These are phyloP conservation scores for Ambrosiella cleistominuta DNA, from an alignment of 2,329 filamentous ascomycete species.

Conservation along the genomic window DNA sequence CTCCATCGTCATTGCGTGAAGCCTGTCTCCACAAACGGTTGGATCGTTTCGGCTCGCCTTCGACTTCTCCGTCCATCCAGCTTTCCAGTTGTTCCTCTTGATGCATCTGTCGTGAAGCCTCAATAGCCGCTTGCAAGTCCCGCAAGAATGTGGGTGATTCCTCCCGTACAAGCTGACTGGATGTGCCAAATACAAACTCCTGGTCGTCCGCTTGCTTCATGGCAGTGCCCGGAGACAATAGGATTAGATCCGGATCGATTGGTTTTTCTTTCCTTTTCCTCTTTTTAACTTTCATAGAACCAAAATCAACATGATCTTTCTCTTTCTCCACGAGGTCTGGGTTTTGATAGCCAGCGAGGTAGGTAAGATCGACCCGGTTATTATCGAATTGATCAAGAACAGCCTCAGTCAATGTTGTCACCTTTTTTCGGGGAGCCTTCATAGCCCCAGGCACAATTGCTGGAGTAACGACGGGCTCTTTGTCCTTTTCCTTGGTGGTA, in stretches of 20 bases:
- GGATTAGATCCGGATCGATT: conserved; percentile 18
- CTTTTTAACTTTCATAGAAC: conserved; percentile 12
- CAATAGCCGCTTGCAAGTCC: conserved; percentile 44
- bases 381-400: conserved; percentile 11
- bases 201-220: conserved; percentile 48
- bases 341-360: conserved; percentile 11
- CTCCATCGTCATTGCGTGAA: conserved; percentile 45
- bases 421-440: conserved; percentile 10
- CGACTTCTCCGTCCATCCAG: conserved; percentile 1
- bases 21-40: conserved; percentile 51
- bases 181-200: conserved; percentile 71
- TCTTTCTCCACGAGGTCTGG: conserved; percentile 6
- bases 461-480: neutral
- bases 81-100: conserved; percentile 3
- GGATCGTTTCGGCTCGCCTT: conserved; percentile 10
- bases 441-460: neutral
- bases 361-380: conserved; percentile 11
- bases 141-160: conserved; percentile 50
- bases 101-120: conserved; percentile 31
- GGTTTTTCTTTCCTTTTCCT: conserved; percentile 22
- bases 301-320: conserved; percentile 14
- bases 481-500: neutral
- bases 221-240: conserved; percentile 55
- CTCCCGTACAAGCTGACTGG: conserved; percentile 60
- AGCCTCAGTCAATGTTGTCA: conserved; percentile 10